Conservation (phyloP, 768 basidiomycete genomes). For the Tricholoma bakamatsutake region DNA sequence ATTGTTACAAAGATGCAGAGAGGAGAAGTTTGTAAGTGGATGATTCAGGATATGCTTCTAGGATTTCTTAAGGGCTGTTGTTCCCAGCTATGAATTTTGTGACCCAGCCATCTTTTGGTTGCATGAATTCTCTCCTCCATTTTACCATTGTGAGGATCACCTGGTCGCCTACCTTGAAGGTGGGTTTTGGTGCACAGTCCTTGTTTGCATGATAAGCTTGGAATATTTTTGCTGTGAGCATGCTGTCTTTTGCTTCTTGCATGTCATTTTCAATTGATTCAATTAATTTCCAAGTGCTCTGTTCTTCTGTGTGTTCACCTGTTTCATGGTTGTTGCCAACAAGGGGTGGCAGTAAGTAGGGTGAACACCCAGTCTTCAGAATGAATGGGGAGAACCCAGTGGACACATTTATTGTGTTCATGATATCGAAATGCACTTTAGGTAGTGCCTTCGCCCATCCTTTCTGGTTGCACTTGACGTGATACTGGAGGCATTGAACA, state of each 20-base stretch:
- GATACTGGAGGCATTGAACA: no score
- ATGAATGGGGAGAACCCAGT: no score
- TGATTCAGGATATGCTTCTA: no score
- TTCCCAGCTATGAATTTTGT: constrained; percentile 30
- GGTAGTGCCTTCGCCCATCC: no score
- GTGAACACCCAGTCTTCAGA: constrained; percentile 7
- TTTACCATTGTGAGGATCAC: constrained; percentile 29
- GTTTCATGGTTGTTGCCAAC: background rate
- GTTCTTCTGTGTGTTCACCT: background rate
- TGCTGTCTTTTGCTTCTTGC: constrained; percentile 23
- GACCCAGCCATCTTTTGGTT: constrained; percentile 20
- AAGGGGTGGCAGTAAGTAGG: background rate
- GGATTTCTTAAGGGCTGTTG: constrained; percentile 22
- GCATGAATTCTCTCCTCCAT: constrained; percentile 21
- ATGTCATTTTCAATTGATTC: constrained; percentile 3
- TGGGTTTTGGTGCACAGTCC: constrained; percentile 11
- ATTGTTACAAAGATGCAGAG: background rate
- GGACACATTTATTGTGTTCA: no score
- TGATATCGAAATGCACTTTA: no score
- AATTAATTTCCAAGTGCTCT: background rate
- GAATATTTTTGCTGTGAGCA: no score
- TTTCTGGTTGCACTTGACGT: no score
- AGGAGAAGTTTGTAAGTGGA: constrained; percentile 16
- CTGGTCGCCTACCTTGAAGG: no score
- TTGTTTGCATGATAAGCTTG: no score